Evolutionary conservation across 2,329 filamentous ascomycete species (phyloP).

Genomic region (Cercospora berteroae): DNA sequence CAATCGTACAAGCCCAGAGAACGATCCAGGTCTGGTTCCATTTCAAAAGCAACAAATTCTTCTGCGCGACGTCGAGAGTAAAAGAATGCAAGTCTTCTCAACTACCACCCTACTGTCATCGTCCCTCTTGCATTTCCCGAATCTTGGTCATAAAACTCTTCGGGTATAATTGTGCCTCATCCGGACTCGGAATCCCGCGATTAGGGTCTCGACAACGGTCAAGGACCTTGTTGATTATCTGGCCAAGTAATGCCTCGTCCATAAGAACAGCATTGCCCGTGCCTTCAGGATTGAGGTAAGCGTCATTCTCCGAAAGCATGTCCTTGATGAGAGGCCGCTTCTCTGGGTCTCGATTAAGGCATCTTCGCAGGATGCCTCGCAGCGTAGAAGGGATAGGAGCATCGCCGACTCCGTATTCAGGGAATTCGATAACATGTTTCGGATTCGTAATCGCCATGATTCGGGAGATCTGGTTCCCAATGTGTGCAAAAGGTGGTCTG

Average conservation of each 20-base stretch:
- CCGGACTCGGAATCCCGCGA: slow-evolving; percentile 55
- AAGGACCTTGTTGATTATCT: slow-evolving; percentile 60
- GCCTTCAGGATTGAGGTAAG: slow-evolving; percentile 58
- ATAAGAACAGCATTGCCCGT: slow-evolving; percentile 49
- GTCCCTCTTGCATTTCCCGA: slow-evolving; percentile 41
- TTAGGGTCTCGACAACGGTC: slow-evolving; percentile 56
- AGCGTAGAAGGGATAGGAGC: slow-evolving; percentile 55
- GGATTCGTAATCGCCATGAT: slow-evolving; percentile 85
- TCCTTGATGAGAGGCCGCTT: slow-evolving; percentile 57
- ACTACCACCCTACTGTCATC: slow-evolving; percentile 13
- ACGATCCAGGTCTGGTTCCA: background rate
- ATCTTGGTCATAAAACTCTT: slow-evolving; percentile 51
- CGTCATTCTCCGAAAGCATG: slow-evolving; percentile 55
- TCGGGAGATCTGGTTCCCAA: slow-evolving; percentile 78
- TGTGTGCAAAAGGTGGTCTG: slow-evolving; percentile 91
- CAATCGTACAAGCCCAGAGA: background rate
- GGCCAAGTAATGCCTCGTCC: slow-evolving; percentile 58
- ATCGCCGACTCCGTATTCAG: slow-evolving; percentile 65
- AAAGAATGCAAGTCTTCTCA: slow-evolving; percentile 11
- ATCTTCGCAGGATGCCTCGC: slow-evolving; percentile 56
- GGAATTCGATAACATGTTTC: slow-evolving; percentile 70
- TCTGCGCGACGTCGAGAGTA: background rate
- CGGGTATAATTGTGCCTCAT: slow-evolving; percentile 52
- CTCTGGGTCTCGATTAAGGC: slow-evolving; percentile 58
- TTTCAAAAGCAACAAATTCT: background rate